Conservation (phyloP, 2,329 filamentous ascomycete species). For the Bimuria novae-zelandiae region DNA sequence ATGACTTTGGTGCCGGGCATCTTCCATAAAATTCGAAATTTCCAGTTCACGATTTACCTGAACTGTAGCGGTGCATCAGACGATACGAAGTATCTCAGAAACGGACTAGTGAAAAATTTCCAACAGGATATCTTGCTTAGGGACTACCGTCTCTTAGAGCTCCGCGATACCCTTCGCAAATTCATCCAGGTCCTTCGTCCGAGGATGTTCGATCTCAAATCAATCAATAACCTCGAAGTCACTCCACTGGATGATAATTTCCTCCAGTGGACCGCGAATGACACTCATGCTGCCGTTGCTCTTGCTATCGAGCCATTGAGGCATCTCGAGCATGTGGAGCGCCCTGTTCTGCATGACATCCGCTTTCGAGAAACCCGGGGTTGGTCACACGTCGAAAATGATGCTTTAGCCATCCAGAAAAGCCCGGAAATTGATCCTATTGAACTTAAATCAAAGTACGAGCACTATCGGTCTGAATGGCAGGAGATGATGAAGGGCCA, state of each 20-base stretch:
- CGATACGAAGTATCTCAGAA: too few relatives aligned
- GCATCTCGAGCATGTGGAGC: not conserved
- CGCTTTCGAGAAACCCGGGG: not conserved
- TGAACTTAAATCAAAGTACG: not conserved
- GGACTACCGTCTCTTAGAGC: not conserved
- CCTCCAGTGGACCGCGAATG: conserved; percentile 9
- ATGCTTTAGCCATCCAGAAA: too few relatives aligned
- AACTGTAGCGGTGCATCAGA: not conserved
- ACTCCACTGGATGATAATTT: not conserved
- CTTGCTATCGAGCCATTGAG: conserved; percentile 16
- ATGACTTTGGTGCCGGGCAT: not conserved
- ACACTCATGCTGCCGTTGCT: conserved; percentile 10
- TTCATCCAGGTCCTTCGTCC: not conserved
- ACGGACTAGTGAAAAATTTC: too few relatives aligned
- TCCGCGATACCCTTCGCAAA: not conserved
- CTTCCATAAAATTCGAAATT: not conserved
- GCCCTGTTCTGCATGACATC: not conserved
- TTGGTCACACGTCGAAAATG: too few relatives aligned
- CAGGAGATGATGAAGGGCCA: conserved; percentile 8
- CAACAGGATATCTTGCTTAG: not conserved
- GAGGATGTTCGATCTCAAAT: not conserved
- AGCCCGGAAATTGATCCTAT: not conserved
- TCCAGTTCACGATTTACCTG: not conserved
- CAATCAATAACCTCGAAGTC: not conserved
- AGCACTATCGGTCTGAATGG: not conserved